Evolutionary conservation across 805 yeast species (phyloP).

Genomic region (Nadsonia fulvescens): DNA sequence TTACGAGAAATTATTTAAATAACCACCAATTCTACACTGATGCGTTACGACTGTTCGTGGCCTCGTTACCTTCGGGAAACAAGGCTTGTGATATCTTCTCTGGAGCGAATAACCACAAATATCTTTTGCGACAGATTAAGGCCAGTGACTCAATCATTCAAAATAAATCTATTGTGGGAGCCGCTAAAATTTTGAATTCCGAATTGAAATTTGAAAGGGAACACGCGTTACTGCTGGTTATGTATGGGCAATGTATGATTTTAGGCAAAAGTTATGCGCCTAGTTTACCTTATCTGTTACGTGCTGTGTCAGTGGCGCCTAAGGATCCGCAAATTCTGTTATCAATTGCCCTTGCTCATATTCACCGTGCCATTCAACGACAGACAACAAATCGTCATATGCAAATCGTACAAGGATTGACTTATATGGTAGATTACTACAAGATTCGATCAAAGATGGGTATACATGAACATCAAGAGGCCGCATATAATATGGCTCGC

Average conservation of each 20-base stretch:
- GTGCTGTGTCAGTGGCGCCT: constrained; percentile 49
- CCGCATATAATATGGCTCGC: constrained; percentile 67
- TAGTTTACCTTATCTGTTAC: constrained; percentile 56
- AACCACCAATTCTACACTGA: constrained; percentile 62
- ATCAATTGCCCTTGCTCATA: constrained; percentile 57
- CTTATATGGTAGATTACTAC: constrained; percentile 56
- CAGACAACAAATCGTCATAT: constrained; percentile 70
- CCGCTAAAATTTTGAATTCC: constrained; percentile 47
- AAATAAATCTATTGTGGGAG: constrained; percentile 45
- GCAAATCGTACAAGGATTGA: constrained; percentile 74
- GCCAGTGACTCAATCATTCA: constrained; percentile 60
- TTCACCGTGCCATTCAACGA: constrained; percentile 85
- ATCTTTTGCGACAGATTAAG: constrained; percentile 72
- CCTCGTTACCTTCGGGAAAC: constrained; percentile 45
- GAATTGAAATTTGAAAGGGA: constrained; percentile 13
- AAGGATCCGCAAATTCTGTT: constrained; percentile 68
- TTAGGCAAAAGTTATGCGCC: constrained; percentile 72
- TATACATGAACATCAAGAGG: constrained; percentile 48
- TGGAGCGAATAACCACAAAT: constrained; percentile 76
- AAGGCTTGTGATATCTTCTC: constrained; percentile 43
- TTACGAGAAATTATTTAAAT: constrained; percentile 45
- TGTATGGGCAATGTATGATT: constrained; percentile 66
- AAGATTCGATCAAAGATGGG: constrained; percentile 24
- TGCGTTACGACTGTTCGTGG: constrained; percentile 45
- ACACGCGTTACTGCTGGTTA: constrained; percentile 50